phyloP scores from a whole-genome alignment of 2,329 filamentous ascomycete genomes.

The Fusarium ramigenum region DNA sequence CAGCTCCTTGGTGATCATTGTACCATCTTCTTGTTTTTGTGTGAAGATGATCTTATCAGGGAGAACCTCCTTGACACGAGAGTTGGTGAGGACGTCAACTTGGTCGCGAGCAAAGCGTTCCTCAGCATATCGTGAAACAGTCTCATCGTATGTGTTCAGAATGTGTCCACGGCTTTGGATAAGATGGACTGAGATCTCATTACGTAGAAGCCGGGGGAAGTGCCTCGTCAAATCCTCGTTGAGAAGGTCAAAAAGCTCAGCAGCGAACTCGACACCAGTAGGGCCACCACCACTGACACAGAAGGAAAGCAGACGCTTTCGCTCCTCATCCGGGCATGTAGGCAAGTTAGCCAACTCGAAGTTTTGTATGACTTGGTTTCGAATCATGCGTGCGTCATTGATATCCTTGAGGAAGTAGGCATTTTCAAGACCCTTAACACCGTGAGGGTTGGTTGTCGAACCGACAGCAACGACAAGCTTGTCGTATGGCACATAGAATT shows the following conservation, averaged over 20 bases:
- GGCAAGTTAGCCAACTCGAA: constrained; percentile 92
- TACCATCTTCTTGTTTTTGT: constrained; percentile 79
- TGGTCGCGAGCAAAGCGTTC: constrained; percentile 89
- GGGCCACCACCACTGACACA: constrained; percentile 90
- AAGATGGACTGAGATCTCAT: constrained; percentile 96
- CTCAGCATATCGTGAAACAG: constrained; percentile 91
- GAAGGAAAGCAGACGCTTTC: constrained; percentile 88
- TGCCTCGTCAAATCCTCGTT: constrained; percentile 89
- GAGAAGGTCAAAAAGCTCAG: constrained; percentile 93
- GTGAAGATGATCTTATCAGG: constrained; percentile 88
- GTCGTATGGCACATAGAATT: constrained; percentile 97
- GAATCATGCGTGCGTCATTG: constrained; percentile 87
- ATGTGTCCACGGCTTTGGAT: constrained; percentile 96
- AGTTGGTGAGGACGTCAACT: constrained; percentile 91
- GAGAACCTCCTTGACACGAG: constrained; percentile 88
- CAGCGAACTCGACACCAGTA: constrained; percentile 84
- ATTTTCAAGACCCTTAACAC: constrained; percentile 92
- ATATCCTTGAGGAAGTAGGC: constrained; percentile 97
- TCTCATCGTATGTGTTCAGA: constrained; percentile 97
- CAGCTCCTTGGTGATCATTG: constrained; percentile 86
- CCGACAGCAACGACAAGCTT: constrained; percentile 94
- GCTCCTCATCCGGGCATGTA: constrained; percentile 88
- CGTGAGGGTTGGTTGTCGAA: constrained; percentile 92
- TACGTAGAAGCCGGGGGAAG: constrained; percentile 90
- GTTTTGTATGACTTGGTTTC: constrained; percentile 88